Percentiles rank a stretch among this genome's conserved stretches.
Conservation (phyloP, 129 eudicot species). For the Lactuca saligna region DNA sequence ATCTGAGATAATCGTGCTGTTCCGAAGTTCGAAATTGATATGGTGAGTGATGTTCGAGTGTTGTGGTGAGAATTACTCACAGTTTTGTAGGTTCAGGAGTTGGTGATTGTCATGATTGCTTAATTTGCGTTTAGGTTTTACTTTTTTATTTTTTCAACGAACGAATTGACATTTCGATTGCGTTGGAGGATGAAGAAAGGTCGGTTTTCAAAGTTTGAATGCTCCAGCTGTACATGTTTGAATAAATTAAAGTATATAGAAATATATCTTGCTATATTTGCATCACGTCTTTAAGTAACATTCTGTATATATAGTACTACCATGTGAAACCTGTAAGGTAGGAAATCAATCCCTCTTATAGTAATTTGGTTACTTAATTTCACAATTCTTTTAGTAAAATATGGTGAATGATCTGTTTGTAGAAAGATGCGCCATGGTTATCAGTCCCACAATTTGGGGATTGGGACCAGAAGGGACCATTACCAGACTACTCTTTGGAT, state of each 20-base stretch:
- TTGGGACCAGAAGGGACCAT: slow-evolving; percentile 88
- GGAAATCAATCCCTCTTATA: slow-evolving; percentile 9
- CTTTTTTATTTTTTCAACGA: background rate
- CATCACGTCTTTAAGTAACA: slow-evolving; percentile 19
- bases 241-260: slow-evolving; percentile 13
- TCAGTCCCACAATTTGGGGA: slow-evolving; percentile 99
- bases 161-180: slow-evolving; percentile 26
- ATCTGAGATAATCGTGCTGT: slow-evolving; percentile 14
- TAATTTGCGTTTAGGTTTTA: slow-evolving; percentile 8
- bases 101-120: slow-evolving; percentile 29
- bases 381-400: background rate
- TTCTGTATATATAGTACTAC: slow-evolving; percentile 19
- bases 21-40: background rate
- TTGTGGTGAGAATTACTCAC: background rate
- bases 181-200: slow-evolving; percentile 10
- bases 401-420: slow-evolving; percentile 19
- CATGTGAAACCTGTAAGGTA: background rate
- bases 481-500: slow-evolving; percentile 93
- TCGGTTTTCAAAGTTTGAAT: slow-evolving; percentile 19
- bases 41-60: background rate
- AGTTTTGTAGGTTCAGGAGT: slow-evolving; percentile 16
- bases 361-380: slow-evolving; percentile 12
- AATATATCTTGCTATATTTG: background rate
- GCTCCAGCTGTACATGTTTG: slow-evolving; percentile 35
- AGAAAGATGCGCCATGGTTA: slow-evolving; percentile 88